A percentile compares a stretch with the other conserved stretches of the same genome.
phyloP scores from a whole-genome alignment of 768 basidiomycete genomes.

The Boletus subcaerulescens region DNA sequence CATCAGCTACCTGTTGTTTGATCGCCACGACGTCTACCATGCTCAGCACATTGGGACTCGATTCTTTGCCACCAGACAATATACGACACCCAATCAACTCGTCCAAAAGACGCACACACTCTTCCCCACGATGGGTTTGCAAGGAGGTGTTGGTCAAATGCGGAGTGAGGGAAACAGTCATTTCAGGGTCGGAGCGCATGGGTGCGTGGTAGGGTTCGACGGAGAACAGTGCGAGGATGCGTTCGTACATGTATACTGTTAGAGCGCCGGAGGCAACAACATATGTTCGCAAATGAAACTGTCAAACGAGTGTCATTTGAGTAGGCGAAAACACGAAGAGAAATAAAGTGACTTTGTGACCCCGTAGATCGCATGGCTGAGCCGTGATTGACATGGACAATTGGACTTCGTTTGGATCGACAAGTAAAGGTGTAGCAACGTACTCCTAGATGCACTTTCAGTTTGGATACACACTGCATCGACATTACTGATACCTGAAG shows the following conservation, averaged over 20 bases:
- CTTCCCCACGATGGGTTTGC: constrained; percentile 65
- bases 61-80: constrained; percentile 32
- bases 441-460: constrained; percentile 65
- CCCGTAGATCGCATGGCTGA: constrained; percentile 32
- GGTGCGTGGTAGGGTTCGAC: constrained; percentile 63
- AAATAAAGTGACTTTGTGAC: constrained; percentile 54
- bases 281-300: constrained; percentile 96
- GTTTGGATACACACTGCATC: constrained; percentile 1
- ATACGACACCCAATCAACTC: constrained; percentile 72
- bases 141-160: constrained; percentile 94
- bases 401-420: constrained; percentile 59
- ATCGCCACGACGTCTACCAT: constrained; percentile 47
- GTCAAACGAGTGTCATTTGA: constrained; percentile 14
- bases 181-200: constrained; percentile 23
- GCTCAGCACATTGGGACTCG: constrained; percentile 19
- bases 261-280: constrained; percentile 75
- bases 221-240: constrained; percentile 87
- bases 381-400: constrained; percentile 10
- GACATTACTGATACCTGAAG: constrained; percentile 63
- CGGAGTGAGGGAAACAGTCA: constrained; percentile 43
- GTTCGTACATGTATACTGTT: constrained; percentile 75
- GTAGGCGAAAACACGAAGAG: not conserved
- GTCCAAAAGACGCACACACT: constrained; percentile 71
- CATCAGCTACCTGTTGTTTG: constrained; percentile 56
- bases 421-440: constrained; percentile 67